Evolutionary conservation across 805 yeast species (phyloP), one percentile per base, ranked within the genome.

Genomic region (Sugiyamaella chiloensis): DNA sequence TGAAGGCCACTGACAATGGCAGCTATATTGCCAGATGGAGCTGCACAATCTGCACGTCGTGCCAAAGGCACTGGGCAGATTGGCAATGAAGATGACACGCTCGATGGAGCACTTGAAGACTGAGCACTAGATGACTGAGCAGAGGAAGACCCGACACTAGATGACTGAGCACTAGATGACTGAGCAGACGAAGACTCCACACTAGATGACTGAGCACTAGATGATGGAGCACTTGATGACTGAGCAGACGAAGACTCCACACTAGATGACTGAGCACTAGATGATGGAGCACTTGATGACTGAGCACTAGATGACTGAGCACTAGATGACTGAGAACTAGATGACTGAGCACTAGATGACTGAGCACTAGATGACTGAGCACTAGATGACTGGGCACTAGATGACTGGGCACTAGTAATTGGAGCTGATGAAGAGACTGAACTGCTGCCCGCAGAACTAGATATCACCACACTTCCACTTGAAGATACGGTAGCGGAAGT

Each of bases 1-100:
- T 12, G 52, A 47, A 47, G 41, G n/a, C 43, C 46, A 23, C 60
- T 26, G 14, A 34, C 24, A 11, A 46, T 16, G 19, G 41, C 19
- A 16, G 42, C 29, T 17, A 35, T 23, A 12, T 24, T 32, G 41
- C 46, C 39, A 14, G 43, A 27, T 17, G 37, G 36, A 26, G 42
- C 30, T 1, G 42, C 14, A 19, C 42, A 40, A 6, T 40, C 31
- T 17, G 31, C 17, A n/a, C 20, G 32, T 7, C 32, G 31, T 23
- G 24, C 20, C 26, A 23, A 23, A 24, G 42, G 29, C 16, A 23
- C 14, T 26, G 29, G 29, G 14, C 36, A n/a, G 19, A 16, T n/a
- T 6, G 36, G 19, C 7, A 17, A 11, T n/a, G 36, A 11, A 16
- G 17, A 11, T n/a, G n/a, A n/a, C n/a, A n/a, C n/a, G n/a, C n/a